Base-by-base conservation (phyloP, 1,284 basidiomycete genomes). In the Sanghuangporus sanghuang region DNA sequence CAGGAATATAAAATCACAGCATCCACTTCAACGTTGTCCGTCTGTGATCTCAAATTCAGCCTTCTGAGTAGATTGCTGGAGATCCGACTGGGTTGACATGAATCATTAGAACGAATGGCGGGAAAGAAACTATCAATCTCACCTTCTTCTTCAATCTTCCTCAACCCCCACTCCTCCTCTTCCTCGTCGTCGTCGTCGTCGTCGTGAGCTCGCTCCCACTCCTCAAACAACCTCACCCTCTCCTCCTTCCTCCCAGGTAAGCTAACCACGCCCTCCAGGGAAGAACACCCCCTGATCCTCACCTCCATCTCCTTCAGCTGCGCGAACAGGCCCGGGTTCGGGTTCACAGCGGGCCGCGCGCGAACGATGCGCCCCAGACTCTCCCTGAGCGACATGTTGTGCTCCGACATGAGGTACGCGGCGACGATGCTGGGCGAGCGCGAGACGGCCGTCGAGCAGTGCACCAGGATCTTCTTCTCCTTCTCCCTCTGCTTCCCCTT, bases 381-480 rank as follows among this genome's bases (percentile, higher is more conserved):
- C 12, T 60, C 70, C 46, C 70, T 73, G 53, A 78, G 67, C 18
- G 73, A 61, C 74, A 78, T 77, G 12, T 62, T 62, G 11, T 63
- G 69, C 56, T 63, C 52, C 27, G 68, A 71, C 81, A 85, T 83
- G 35, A 84, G 73, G 67, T 84, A 84, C 7, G 77, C 83, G 18
- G 78, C 73, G 57, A 85, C 79, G 46, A 85, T 72, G 5, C 76
- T 79, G 1, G 83, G 81, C 42, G 79, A 78, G 50, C 82, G 75
- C 53, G 77, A 79, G 27, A 83, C 79, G 36, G 78, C 83, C 9
- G 82, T 81, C 2, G 78, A 76, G 71, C 81, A 79, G 68, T 84
- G 82, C 1, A 85, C 80, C 16, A 85, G 73, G 61, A 84, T 76
- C 68, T 74, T 77, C 48, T 81, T 80, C 38, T 44, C 27, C 27